A percentile compares a stretch with the other conserved stretches of the same genome.
Conservation (phyloP, 2,329 filamentous ascomycete species). For the Aspergillus bombycis region DNA sequence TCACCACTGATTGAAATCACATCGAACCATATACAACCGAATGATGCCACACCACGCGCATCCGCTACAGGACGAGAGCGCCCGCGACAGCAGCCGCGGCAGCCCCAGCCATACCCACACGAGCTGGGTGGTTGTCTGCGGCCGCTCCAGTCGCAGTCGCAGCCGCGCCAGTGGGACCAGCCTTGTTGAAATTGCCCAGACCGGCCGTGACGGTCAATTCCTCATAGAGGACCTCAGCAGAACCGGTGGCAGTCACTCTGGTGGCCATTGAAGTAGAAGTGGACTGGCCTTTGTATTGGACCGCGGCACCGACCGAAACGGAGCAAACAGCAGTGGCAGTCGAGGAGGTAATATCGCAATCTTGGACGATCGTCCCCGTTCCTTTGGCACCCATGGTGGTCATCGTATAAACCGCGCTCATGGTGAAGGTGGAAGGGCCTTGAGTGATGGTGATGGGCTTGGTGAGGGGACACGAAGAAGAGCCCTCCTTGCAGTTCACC, state of each 20-base stretch:
- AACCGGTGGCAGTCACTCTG: not conserved
- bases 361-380: constrained; percentile 11
- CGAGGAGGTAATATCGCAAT: constrained; percentile 16
- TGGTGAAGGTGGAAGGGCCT: constrained; percentile 24
- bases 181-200: constrained; percentile 18
- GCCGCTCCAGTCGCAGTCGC: constrained; percentile 12
- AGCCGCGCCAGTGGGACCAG: constrained; percentile 13
- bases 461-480: constrained; percentile 11
- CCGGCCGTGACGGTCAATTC: constrained; percentile 22
- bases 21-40: too few species aligned
- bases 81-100: constrained; percentile 34
- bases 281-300: not conserved
- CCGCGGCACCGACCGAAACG: not conserved
- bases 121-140: constrained; percentile 5
- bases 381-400: constrained; percentile 6
- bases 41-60: not conserved
- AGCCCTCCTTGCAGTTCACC: constrained; percentile 13
- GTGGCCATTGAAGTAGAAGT: constrained; percentile 11
- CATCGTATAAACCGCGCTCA: constrained; percentile 16
- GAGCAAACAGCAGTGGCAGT: constrained; percentile 2
- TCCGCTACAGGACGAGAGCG: constrained; percentile 32
- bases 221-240: constrained; percentile 16
- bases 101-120: constrained; percentile 14
- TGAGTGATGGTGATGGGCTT: constrained; percentile 22
- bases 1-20: too few species aligned